Evolutionary conservation across 257 asterid species (phyloP).

Genomic region (Paulownia fortunei): DNA sequence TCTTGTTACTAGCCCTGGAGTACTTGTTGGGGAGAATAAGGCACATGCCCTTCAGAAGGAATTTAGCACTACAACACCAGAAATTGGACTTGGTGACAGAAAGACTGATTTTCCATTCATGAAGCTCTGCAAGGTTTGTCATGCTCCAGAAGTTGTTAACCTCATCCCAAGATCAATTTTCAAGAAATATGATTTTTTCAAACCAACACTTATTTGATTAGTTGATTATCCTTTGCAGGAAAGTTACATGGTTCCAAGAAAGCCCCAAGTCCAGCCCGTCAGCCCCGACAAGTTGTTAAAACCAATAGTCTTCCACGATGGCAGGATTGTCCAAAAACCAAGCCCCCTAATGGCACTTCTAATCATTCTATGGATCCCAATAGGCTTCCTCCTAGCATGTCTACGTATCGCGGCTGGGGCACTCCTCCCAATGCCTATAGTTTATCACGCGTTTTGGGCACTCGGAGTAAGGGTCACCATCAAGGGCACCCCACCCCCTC

Average conservation of each 20-base stretch:
- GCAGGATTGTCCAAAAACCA: constrained; percentile 74
- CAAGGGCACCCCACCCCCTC: constrained; percentile 77
- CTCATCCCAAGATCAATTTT: neutral
- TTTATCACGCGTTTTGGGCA: constrained; percentile 60
- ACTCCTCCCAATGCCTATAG: constrained; percentile 70
- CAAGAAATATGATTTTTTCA: neutral
- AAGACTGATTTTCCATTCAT: constrained; percentile 69
- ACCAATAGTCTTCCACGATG: constrained; percentile 81
- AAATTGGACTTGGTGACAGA: constrained; percentile 70
- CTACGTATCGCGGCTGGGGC: constrained; percentile 68
- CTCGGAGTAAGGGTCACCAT: constrained; percentile 66
- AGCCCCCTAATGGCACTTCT: constrained; percentile 58
- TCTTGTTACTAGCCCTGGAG: constrained; percentile 51
- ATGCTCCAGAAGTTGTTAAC: too few species aligned
- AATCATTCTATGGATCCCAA: constrained; percentile 72
- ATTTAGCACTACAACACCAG: constrained; percentile 36
- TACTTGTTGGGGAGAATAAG: constrained; percentile 64
- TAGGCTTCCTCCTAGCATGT: constrained; percentile 66
- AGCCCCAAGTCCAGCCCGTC: constrained; percentile 45
- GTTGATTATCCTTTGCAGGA: constrained; percentile 45
- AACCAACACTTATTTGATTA: neutral
- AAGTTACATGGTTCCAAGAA: constrained; percentile 52
- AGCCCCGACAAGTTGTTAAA: constrained; percentile 59
- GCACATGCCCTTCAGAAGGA: constrained; percentile 47
- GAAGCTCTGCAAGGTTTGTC: constrained; percentile 72